phyloP scores from a whole-genome alignment of 192 early-diverging fungal species.

The Lobosporangium transversale region DNA sequence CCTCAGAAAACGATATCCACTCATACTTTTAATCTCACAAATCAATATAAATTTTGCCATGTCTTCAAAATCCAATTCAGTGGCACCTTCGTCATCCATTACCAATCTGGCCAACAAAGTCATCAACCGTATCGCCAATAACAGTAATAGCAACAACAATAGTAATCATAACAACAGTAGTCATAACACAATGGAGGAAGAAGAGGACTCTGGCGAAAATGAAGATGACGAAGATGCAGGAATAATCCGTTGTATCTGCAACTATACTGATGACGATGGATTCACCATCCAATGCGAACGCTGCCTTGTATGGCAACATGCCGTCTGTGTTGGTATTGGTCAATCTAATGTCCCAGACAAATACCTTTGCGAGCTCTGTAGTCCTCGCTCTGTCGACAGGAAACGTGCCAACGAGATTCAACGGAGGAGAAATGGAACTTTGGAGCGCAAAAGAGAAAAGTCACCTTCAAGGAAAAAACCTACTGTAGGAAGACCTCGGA shows the following conservation, averaged over 20 bases:
- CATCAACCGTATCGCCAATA: constrained; percentile 24
- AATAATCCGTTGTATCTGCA: constrained; percentile 95
- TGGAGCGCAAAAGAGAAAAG: constrained; percentile 36
- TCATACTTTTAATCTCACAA: background rate
- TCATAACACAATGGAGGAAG: constrained; percentile 14
- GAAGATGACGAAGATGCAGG: constrained; percentile 80
- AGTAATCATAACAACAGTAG: constrained; percentile 9
- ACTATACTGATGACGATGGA: constrained; percentile 91
- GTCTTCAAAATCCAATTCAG: constrained; percentile 42
- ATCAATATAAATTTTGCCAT: constrained; percentile 7
- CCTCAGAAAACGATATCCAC: background rate
- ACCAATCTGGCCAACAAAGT: constrained; percentile 34
- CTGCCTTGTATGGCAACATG: constrained; percentile 97
- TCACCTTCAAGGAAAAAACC: constrained; percentile 30
- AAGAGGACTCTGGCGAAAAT: constrained; percentile 47
- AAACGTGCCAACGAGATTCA: constrained; percentile 57
- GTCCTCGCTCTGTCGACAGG: constrained; percentile 72
- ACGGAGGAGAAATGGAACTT: constrained; percentile 24
- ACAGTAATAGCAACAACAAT: constrained; percentile 5
- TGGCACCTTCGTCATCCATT: constrained; percentile 39
- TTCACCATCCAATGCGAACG: constrained; percentile 96
- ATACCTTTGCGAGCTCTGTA: constrained; percentile 89
- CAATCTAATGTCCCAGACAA: constrained; percentile 83
- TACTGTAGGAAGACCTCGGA: constrained; percentile 40
- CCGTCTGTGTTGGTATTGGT: constrained; percentile 80